Percentiles rank a stretch among this genome's conserved stretches.
These are phyloP conservation scores for Entomortierella parvispora DNA, from an alignment of 192 early-diverging fungal genomes.

Conservation along the genomic window DNA sequence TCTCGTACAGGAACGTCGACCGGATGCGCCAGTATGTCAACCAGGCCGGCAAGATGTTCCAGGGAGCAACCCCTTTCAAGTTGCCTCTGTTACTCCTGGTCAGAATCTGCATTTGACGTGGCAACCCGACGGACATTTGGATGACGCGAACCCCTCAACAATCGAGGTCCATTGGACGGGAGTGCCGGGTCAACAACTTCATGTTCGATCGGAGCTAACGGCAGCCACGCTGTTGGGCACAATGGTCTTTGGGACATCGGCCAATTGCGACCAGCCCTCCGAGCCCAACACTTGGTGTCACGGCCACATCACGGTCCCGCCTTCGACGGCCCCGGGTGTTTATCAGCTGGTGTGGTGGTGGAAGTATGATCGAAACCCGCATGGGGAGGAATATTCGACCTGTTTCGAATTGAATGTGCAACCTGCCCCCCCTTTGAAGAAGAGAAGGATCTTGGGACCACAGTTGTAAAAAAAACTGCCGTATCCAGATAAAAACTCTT, in stretches of 20 bases:
- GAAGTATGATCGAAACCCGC: conserved; percentile 48
- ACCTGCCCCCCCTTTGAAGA: neutral
- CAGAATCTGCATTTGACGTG: conserved; percentile 30
- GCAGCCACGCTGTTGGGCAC: conserved; percentile 17
- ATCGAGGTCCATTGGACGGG: conserved; percentile 42
- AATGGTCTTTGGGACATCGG: conserved; percentile 29
- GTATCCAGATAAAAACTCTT: too few species aligned
- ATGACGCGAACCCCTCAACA: conserved; percentile 20
- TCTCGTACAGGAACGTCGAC: conserved; percentile 28
- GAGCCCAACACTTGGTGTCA: conserved; percentile 51
- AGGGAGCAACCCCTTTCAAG: conserved; percentile 37
- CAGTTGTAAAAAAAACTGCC: too few species aligned
- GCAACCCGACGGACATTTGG: conserved; percentile 46
- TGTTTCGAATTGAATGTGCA: conserved; percentile 43
- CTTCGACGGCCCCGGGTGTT: conserved; percentile 20
- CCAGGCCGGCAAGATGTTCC: conserved; percentile 33
- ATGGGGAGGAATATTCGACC: conserved; percentile 51
- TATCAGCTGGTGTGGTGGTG: conserved; percentile 48
- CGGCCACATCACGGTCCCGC: conserved; percentile 21
- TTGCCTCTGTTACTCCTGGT: conserved; percentile 13
- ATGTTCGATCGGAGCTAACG: conserved; percentile 13
- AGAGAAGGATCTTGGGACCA: too few species aligned
- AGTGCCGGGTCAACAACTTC: conserved; percentile 10
- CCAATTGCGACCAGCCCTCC: conserved; percentile 31
- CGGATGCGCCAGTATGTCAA: conserved; percentile 35